Base-by-base conservation (phyloP, 495 filamentous ascomycete genomes). In the Pseudomonodictys pantanalensis region DNA sequence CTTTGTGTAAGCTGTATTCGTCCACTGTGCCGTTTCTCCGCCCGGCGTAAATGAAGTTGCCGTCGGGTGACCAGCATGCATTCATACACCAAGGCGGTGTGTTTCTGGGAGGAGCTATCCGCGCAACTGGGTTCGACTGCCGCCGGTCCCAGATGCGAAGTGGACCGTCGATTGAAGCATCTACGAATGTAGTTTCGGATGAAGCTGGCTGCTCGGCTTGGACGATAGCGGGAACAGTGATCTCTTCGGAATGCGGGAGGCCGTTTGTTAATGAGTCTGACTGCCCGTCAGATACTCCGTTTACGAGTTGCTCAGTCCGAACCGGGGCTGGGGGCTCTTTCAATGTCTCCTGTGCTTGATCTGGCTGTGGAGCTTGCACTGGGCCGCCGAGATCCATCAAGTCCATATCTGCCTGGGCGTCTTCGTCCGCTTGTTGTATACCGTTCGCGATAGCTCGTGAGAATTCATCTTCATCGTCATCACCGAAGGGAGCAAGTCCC, bases 31-130 rank as follows among this genome's bases (percentile, higher is more conserved):
- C 88, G 72, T 97, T 98, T 51, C 95, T 80, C 33, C 93, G 82
- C 4, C 93, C 93, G 15, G 88, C 91, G 73, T 96, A 98, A 54
- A 98, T 91, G 73, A 81, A 92, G 72, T 98, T 97, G 24, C 93
- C 93, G 73, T 96, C 88, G 1, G 91, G 91, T 58, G 86, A 91
- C 93, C 95, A 98, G 73, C 90, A 95, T n/a, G 90, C 91, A 60
- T 87, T 90, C 87, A 96, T 97, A 72, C 92, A 97, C 95, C 95
- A 98, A 8, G 91, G 93, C 2, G 95, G 91, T 6, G 86, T 85
- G 49, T 87, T 86, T 22, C 75, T 78, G 9, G 79, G 77, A 50
- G 88, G 86, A 15, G 76, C 77, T 47, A 97, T 90, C 32, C 84
- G 81, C 26, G 95, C 90, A 11, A 97, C 76, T 2, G 95, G 86